Base-by-base conservation (phyloP, 768 basidiomycete species). In the Boletus vermiculosoides region DNA sequence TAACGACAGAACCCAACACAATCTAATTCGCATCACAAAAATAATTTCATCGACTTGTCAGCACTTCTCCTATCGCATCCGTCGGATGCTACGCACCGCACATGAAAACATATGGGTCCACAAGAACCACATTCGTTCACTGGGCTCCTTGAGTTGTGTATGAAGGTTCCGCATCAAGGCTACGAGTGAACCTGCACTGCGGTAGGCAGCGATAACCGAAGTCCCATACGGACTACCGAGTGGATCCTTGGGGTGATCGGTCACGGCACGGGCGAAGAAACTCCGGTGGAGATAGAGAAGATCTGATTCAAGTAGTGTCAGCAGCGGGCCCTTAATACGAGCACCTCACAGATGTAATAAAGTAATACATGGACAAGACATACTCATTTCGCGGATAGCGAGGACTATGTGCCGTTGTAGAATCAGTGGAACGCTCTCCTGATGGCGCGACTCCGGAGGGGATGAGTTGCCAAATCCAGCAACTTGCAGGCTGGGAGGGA, bases 171-270 rank as follows among this genome's bases (percentile, higher is more conserved):
- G 79, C 82, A 88, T 84, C 64, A 87, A 73, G 5, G 85, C 87
- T 37, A 88, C 82, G 8, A 88, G 78, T 3, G 86, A 86, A 34
- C 86, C 84, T 10, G 87, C 86, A 60, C 86, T 87, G 42, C 87
- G 80, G 70, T 87, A 88, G 18, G 87, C 86, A 45, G 87, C 86
- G 60, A 87, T 84, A 20, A 88, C 87, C 5, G 86, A 87, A 3
- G 85, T 84, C 11, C 85, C 86, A 58, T 86, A 87, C 15, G 85
- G 83, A 65, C 85, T 87, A 12, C 85, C 86, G 34, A 88, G 75
- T 28, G 87, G 87, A 63, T 88, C 87, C 64, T 85, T 86, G 33
- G 86, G 86, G 66, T 86, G 84, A 64, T 88, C 87, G 63, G 81
- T 85, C 56, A 88, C 80, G 3, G 87, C 87, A 44, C 85, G 79